Evolutionary conservation across 2,329 filamentous ascomycete genomes (phyloP), one percentile per base, ranked within the genome.

Genomic region (Fusarium nisikadoi): DNA sequence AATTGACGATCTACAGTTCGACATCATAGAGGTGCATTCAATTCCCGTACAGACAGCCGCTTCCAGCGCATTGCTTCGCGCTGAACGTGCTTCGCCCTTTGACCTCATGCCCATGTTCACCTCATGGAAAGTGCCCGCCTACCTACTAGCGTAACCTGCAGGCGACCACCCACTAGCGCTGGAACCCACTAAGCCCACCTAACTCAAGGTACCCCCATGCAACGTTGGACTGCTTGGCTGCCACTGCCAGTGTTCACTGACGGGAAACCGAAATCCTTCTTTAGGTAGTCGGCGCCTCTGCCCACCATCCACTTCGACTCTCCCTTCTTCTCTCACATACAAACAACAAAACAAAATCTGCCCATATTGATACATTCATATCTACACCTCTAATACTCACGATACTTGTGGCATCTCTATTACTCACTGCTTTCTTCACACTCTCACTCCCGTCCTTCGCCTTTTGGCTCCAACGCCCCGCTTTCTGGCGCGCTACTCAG

Each of bases 171-270:
- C 73, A 76, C 62, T 67, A 68, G 55, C 55, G 60, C 56, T 73
- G 60, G 67, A 75, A 56, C 64, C 73, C 74, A 76, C 74, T 72
- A 67, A 62, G 41, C 41, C 70, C 23, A 62, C 46, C 43, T 27
- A 43, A 63, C 57, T 58, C 45, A 67, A 62, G 57, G 59, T 71
- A 36, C 46, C 59, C 39, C 58, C 62, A 76, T 77, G 76, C 75
- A 77, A 77, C 76, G 76, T 77, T 77, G 68, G 65, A 77, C 74
- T 77, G 70, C 63, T 59, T 72, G 64, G 58, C 62, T 64, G 46
- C 41, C 23, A 49, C 29, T 57, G 53, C 54, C 54, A 56, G 27
- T 56, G 54, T 31, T 43, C 61, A 54, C 56, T 70, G 50, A 49
- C 23, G 23, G 41, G 31, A 50, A 54, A 62, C 49, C 59, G 67